Percentiles rank a stretch among this genome's conserved stretches.
These are phyloP conservation scores for Rhodamnia argentea DNA, from an alignment of 345 rosid genomes.

Conservation along the genomic window DNA sequence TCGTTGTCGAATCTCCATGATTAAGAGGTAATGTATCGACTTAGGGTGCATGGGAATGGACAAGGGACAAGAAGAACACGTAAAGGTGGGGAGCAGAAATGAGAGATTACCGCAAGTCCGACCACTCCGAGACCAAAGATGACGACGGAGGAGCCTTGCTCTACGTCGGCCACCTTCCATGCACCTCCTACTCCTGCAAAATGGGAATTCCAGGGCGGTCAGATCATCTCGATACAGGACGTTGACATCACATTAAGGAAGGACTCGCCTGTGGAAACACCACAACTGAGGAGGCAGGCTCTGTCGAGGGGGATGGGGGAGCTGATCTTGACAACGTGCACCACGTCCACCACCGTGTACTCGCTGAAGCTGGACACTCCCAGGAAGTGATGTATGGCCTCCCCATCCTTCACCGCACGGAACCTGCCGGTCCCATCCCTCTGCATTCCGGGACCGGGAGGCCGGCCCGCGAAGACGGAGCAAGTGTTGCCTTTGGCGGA, in stretches of 20 bases:
- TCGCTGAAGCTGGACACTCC: constrained; percentile 56
- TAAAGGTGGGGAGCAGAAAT: not conserved
- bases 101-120: constrained; percentile 49
- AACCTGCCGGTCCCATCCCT: constrained; percentile 53
- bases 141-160: constrained; percentile 52
- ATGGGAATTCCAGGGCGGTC: not conserved
- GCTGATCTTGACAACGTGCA: constrained; percentile 36
- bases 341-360: constrained; percentile 66
- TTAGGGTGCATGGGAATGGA: not conserved
- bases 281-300: constrained; percentile 57
- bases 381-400: constrained; percentile 34
- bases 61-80: not conserved
- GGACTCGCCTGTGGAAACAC: constrained; percentile 45
- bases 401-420: constrained; percentile 33
- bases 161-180: constrained; percentile 51
- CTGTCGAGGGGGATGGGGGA: constrained; percentile 23
- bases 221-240: not conserved
- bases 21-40: rapidly evolving
- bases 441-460: not conserved
- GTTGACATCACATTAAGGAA: not conserved
- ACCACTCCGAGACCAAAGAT: constrained; percentile 69
- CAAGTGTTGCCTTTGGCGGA: constrained; percentile 48
- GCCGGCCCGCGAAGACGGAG: not conserved
- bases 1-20: not conserved
- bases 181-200: constrained; percentile 58